Percentiles rank a stretch among this genome's conserved stretches.
Conservation (phyloP, 2,329 filamentous ascomycete species). For the Geosmithia flava region DNA sequence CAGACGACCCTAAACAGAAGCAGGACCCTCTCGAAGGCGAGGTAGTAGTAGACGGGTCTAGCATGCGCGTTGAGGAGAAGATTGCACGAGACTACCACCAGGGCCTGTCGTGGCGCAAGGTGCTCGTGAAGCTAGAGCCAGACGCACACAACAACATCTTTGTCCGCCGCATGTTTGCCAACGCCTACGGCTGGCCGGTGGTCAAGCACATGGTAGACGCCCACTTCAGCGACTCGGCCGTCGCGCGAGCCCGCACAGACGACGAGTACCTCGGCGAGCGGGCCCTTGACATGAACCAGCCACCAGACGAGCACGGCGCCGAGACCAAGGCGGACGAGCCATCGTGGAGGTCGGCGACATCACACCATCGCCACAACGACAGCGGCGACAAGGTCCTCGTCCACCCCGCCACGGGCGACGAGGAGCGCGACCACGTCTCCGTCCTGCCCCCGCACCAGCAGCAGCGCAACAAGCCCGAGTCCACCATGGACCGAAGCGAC, state of each 20-base stretch:
- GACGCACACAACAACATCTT: constrained; percentile 99
- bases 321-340: constrained; percentile 37
- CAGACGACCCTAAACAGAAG: neutral
- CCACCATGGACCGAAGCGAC: constrained; percentile 24
- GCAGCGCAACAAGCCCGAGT: constrained; percentile 2
- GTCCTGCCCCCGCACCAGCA: constrained; percentile 22
- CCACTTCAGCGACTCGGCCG: constrained; percentile 67
- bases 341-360: neutral
- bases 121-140: constrained; percentile 86
- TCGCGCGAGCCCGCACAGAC: constrained; percentile 53
- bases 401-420: constrained; percentile 8
- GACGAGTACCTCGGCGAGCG: constrained; percentile 56
- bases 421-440: constrained; percentile 30
- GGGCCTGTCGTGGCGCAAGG: constrained; percentile 89
- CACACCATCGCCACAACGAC: neutral
- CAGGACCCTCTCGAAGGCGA: constrained; percentile 4
- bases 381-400: neutral
- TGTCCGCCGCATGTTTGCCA: constrained; percentile 90
- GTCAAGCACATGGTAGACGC: constrained; percentile 89
- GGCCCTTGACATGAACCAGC: constrained; percentile 45
- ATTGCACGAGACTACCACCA: constrained; percentile 92
- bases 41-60: constrained; percentile 41
- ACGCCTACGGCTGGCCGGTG: constrained; percentile 96
- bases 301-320: constrained; percentile 49
- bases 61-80: constrained; percentile 92